These are phyloP conservation scores for Calonectria montana DNA, from an alignment of 2,329 filamentous ascomycete genomes.

Conservation along the genomic window DNA sequence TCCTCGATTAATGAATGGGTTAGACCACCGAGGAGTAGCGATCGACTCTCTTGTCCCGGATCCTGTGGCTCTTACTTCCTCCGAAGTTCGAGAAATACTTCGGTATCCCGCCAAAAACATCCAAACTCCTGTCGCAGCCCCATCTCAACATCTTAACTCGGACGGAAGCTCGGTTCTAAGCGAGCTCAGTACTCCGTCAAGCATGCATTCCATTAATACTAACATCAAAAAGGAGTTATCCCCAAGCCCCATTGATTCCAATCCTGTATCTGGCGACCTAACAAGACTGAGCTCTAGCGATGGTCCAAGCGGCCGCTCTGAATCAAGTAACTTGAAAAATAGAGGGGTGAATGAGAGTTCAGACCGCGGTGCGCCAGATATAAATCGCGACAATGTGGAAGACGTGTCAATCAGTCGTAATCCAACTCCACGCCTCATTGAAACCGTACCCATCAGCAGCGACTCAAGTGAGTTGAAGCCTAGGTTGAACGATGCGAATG, in stretches of 20 bases:
- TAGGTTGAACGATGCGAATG: no score
- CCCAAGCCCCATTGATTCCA: no score
- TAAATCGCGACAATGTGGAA: not conserved
- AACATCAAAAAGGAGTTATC: not conserved
- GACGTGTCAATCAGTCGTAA: not conserved
- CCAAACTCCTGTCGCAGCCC: not conserved
- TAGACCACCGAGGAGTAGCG: conserved; percentile 27
- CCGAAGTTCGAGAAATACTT: conserved; percentile 24
- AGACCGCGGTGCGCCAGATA: not conserved
- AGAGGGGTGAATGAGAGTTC: not conserved
- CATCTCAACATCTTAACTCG: not conserved
- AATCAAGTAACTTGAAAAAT: not conserved
- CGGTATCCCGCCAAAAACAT: not conserved
- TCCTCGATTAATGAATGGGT: conserved; percentile 38
- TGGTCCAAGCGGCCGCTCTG: not conserved
- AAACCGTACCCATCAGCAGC: not conserved
- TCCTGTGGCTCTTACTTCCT: conserved; percentile 26
- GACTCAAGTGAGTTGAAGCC: not conserved
- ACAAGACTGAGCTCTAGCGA: no score
- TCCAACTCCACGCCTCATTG: not conserved
- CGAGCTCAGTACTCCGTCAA: not conserved
- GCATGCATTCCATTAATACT: not conserved
- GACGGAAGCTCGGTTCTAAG: not conserved
- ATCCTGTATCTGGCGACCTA: not conserved
- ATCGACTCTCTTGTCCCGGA: conserved; percentile 23